Evolutionary conservation across 73 alveolate species (phyloP).

Genomic region (Paramecium primaurelia): DNA sequence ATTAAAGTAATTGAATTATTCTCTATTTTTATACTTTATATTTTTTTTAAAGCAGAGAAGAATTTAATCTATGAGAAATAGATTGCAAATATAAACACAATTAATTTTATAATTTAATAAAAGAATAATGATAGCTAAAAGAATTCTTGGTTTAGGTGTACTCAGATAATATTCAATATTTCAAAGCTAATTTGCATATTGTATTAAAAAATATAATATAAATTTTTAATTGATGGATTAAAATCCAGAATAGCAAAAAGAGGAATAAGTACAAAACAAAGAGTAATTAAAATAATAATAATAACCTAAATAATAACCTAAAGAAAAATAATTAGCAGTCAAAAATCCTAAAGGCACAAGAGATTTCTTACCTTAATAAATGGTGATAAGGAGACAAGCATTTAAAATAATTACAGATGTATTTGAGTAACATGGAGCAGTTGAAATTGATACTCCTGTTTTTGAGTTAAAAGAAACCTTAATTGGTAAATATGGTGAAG

Average conservation of each 20-base stretch:
- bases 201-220: neutral
- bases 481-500: slow-evolving; percentile 84
- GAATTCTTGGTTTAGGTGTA: neutral
- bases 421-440: slow-evolving; percentile 92
- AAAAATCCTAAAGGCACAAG: slow-evolving; percentile 91
- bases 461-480: slow-evolving; percentile 77
- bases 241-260: neutral
- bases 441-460: slow-evolving; percentile 96
- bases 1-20: neutral
- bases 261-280: neutral
- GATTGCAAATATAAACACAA: no score
- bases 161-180: neutral
- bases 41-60: no score
- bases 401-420: slow-evolving; percentile 75
- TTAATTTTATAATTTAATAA: neutral
- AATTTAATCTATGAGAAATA: neutral
- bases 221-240: slow-evolving; percentile 1
- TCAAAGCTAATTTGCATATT: neutral
- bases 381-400: slow-evolving; percentile 84
- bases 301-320: neutral
- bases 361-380: slow-evolving; percentile 86
- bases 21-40: no score
- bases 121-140: neutral
- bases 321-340: slow-evolving; percentile 77
- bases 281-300: neutral